These are phyloP conservation scores for Staphylotrichum longicolle DNA, from an alignment of 495 filamentous ascomycete species.

Conservation along the genomic window DNA sequence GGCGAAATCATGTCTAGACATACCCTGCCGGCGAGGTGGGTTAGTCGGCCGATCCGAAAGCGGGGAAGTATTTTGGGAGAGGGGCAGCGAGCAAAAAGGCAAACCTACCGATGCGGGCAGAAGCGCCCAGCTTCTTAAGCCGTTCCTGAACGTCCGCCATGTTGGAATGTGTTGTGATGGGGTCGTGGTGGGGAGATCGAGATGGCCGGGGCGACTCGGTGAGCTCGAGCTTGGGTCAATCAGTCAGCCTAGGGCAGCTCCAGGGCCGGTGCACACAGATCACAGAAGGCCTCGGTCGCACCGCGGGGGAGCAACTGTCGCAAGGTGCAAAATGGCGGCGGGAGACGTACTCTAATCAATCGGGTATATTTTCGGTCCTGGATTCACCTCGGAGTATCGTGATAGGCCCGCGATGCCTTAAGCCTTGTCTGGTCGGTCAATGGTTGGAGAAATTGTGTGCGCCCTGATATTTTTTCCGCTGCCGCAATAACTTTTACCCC, in stretches of 20 bases:
- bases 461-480: constrained; percentile 38
- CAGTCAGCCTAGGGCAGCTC: constrained; percentile 24
- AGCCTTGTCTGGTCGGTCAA: constrained; percentile 25
- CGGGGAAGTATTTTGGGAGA: constrained; percentile 5
- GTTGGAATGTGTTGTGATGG: constrained; percentile 32
- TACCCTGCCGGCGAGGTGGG: constrained; percentile 29
- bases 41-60: constrained; percentile 22
- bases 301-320: constrained; percentile 1
- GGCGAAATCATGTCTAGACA: constrained; percentile 18
- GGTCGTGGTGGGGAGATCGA: constrained; percentile 25
- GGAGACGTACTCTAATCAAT: constrained; percentile 28
- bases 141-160: constrained; percentile 69
- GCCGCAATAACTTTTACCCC: constrained; percentile 39
- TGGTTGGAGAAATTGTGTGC: constrained; percentile 42
- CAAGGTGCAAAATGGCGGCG: constrained; percentile 7
- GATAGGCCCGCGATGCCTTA: constrained; percentile 34
- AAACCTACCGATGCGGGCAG: constrained; percentile 73
- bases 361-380: constrained; percentile 22
- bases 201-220: constrained; percentile 27
- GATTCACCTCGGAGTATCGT: constrained; percentile 25
- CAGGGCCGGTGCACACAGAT: constrained; percentile 9
- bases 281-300: constrained; percentile 6
- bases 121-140: constrained; percentile 73
- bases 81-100: too few species aligned
- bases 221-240: constrained; percentile 23